phyloP scores from a whole-genome alignment of 176 grass and related monocot species.

The Musa schizocarpa region DNA sequence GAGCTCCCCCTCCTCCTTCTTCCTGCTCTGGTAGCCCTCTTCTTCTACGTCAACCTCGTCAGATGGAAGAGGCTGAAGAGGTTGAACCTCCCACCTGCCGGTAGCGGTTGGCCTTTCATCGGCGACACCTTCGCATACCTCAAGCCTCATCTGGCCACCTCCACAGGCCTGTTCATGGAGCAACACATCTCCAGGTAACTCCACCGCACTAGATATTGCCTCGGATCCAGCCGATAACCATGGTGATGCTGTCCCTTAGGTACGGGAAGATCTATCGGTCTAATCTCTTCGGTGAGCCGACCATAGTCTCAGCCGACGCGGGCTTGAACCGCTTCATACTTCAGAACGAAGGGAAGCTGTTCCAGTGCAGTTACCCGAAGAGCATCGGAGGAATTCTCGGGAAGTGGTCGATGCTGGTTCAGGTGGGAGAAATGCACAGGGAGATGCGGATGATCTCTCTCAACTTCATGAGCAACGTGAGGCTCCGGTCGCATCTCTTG shows the following conservation, averaged over 20 bases:
- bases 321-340: slow-evolving; percentile 84
- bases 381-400: slow-evolving; percentile 90
- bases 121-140: slow-evolving; percentile 90
- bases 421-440: slow-evolving; percentile 58
- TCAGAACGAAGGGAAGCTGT: slow-evolving; percentile 77
- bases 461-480: slow-evolving; percentile 78
- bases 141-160: slow-evolving; percentile 59
- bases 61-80: slow-evolving; percentile 34
- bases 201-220: no score
- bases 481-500: slow-evolving; percentile 59
- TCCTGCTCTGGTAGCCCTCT: slow-evolving; percentile 51
- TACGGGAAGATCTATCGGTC: slow-evolving; percentile 81
- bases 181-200: slow-evolving; percentile 62
- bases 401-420: slow-evolving; percentile 88
- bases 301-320: slow-evolving; percentile 83
- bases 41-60: slow-evolving; percentile 46
- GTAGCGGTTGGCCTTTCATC: slow-evolving; percentile 48
- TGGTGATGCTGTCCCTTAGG: slow-evolving; percentile 27
- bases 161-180: slow-evolving; percentile 73
- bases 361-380: slow-evolving; percentile 89
- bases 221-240: not conserved
- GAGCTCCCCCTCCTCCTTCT: slow-evolving; percentile 71
- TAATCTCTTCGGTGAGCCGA: slow-evolving; percentile 73
- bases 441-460: slow-evolving; percentile 81
- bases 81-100: slow-evolving; percentile 63